Percentiles rank a stretch among this genome's conserved stretches.
Evolutionary conservation across 2,329 filamentous ascomycete species (phyloP).

Genomic region (Rhinocladiella similis): DNA sequence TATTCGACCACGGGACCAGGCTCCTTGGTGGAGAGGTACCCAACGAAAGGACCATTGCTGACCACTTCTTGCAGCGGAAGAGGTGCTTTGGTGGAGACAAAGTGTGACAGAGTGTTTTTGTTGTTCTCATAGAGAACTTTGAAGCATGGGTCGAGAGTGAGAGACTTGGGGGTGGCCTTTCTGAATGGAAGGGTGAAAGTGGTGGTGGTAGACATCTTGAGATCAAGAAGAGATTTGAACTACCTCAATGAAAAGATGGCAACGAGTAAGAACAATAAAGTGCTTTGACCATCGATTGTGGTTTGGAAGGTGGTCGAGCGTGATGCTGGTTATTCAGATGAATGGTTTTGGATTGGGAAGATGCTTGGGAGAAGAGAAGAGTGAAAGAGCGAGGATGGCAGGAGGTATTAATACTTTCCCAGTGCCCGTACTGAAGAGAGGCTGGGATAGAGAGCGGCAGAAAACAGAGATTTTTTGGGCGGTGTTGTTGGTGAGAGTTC

Average conservation of each 20-base stretch:
- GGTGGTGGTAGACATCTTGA: slow-evolving; percentile 8
- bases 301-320: not conserved
- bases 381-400: too few relatives aligned
- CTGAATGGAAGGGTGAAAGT: slow-evolving; percentile 17
- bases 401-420: too few relatives aligned
- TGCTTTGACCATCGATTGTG: not conserved
- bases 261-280: not conserved
- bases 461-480: not conserved
- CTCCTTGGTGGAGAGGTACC: slow-evolving; percentile 15
- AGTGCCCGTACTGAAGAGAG: not conserved
- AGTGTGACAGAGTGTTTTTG: slow-evolving; percentile 6
- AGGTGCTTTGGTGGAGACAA: slow-evolving; percentile 14
- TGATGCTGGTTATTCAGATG: not conserved
- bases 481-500: not conserved
- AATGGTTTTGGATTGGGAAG: too few relatives aligned
- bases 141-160: slow-evolving; percentile 17
- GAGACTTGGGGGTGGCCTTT: not conserved
- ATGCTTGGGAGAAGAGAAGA: too few relatives aligned
- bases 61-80: slow-evolving; percentile 8
- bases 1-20: slow-evolving; percentile 20
- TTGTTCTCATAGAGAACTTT: slow-evolving; percentile 23
- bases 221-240: not conserved
- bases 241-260: not conserved
- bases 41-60: slow-evolving; percentile 2
- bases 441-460: not conserved